Base-by-base conservation (phyloP, 2,329 filamentous ascomycete species). In the Gyromitra esculenta region DNA sequence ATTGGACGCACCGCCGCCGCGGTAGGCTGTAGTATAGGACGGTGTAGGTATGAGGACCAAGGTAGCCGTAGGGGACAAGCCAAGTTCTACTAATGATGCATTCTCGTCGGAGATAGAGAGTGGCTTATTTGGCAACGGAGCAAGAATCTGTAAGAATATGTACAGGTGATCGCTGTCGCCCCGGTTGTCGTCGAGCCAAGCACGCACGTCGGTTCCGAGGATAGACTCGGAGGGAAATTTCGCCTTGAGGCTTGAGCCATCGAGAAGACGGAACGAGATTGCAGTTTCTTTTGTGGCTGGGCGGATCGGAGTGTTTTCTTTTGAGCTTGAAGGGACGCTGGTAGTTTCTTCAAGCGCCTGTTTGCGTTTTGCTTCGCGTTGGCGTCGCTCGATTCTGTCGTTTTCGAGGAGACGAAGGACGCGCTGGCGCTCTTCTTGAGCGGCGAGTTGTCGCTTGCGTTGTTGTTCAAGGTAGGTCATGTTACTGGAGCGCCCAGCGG, bases 111-210 rank as follows among this genome's bases (percentile, higher is more conserved):
- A 87, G 3, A 90, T 88, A 43, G 91, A 90, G 74, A 98, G 90
- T 8, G 88, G 89, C 78, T 89, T 89, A 82, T 91, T 96, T 1
- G 93, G 92, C 21, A 89, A 85, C 0, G 94, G 94, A 0, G 92
- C 90, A 1, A 96, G 86, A 45, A 97, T 90, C 62, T 96, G 89
- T 81, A 94, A 93, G 84, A 98, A 94, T 11, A 88, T 91, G 83
- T 94, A 98, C 0, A 93, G 92, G 11, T 86, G 82, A 39, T 87
- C 85, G 21, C 87, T 87, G 56, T 88, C 87, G 9, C 83, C 85
- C 77, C 89, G 86, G 45, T 88, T 86, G 73, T 87, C 85, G 70
- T 95, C 70, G 6, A 98, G 87, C 92, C 93, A 97, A 5, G 86
- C 84, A 6, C 95, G 88, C 0, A 98, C 90, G 56, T 92, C 88